Evolutionary conservation across 306 rosid genomes (phyloP).

Genomic region (Purshia tridentata): DNA sequence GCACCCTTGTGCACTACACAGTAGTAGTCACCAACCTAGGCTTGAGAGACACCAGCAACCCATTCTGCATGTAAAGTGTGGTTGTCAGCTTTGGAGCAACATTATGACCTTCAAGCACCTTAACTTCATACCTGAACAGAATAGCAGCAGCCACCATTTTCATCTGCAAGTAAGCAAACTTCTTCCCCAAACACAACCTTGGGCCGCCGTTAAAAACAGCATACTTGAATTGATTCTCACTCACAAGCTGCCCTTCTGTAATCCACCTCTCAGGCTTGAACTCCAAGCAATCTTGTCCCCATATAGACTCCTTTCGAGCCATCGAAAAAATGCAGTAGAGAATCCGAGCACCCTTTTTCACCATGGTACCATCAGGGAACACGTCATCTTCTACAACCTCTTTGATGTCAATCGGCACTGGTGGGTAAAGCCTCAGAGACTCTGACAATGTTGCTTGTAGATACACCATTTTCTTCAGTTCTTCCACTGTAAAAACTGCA

Average conservation of each 20-base stretch:
- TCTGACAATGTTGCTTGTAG: conserved; percentile 45
- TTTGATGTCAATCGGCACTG: conserved; percentile 47
- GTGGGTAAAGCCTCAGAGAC: conserved; percentile 45
- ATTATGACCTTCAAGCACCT: conserved; percentile 33
- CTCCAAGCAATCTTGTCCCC: conserved; percentile 53
- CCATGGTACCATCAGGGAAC: conserved; percentile 38
- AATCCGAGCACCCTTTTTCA: conserved; percentile 37
- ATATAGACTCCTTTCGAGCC: conserved; percentile 41
- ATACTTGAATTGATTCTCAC: conserved; percentile 39
- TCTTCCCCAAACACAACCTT: conserved; percentile 48
- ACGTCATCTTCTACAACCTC: conserved; percentile 36
- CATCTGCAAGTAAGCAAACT: conserved; percentile 49
- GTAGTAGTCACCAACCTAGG: conserved; percentile 24
- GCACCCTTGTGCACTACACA: not conserved
- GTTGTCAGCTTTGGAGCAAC: conserved; percentile 39
- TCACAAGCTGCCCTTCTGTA: conserved; percentile 23
- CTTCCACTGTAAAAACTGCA: conserved; percentile 29
- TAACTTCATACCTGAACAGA: conserved; percentile 36
- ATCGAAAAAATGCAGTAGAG: conserved; percentile 34
- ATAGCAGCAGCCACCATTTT: conserved; percentile 45
- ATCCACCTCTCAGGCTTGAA: conserved; percentile 57
- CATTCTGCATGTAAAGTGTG: conserved; percentile 46
- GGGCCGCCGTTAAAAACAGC: conserved; percentile 50
- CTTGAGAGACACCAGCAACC: conserved; percentile 35
- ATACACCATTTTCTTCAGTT: conserved; percentile 44